Conservation (phyloP, 192 early-diverging fungal species). For the Linnemannia exigua region DNA sequence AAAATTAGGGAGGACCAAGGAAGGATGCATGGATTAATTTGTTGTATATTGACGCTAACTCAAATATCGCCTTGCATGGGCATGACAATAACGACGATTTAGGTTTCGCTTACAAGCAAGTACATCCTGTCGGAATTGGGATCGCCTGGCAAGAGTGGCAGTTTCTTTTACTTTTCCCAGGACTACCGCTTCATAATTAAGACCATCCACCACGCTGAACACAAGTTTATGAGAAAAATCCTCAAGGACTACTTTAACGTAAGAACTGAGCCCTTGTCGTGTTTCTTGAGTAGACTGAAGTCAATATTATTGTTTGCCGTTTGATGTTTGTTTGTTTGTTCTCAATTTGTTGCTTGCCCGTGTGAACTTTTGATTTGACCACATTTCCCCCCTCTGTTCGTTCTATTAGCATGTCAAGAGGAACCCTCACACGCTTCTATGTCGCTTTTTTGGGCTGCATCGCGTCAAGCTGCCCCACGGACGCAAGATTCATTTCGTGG, state of each 20-base stretch:
- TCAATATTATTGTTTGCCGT: neutral
- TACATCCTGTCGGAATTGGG: constrained; percentile 95
- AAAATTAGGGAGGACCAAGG: neutral
- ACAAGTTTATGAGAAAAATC: constrained; percentile 91
- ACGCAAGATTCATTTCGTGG: constrained; percentile 96
- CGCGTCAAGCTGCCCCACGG: constrained; percentile 93
- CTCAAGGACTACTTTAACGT: constrained; percentile 89
- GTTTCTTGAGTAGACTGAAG: neutral
- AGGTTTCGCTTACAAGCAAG: constrained; percentile 93
- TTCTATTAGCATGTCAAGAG: constrained; percentile 74
- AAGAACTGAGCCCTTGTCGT: constrained; percentile 3
- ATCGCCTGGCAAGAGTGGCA: constrained; percentile 96
- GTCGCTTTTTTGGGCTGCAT: constrained; percentile 94
- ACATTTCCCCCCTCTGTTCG: neutral
- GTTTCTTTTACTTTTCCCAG: constrained; percentile 97
- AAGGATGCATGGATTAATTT: neutral
- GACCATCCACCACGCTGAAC: constrained; percentile 93
- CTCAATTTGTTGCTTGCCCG: too few relatives aligned
- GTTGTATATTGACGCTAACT: neutral
- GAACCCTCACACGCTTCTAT: constrained; percentile 93
- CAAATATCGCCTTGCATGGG: neutral
- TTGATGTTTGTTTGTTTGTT: neutral
- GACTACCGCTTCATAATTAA: constrained; percentile 99
- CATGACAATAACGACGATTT: neutral
- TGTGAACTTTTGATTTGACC: neutral